Evolutionary conservation across 1,284 basidiomycete species (phyloP), one percentile per base, ranked within the genome.

Genomic region (Vanrija pseudolonga): DNA sequence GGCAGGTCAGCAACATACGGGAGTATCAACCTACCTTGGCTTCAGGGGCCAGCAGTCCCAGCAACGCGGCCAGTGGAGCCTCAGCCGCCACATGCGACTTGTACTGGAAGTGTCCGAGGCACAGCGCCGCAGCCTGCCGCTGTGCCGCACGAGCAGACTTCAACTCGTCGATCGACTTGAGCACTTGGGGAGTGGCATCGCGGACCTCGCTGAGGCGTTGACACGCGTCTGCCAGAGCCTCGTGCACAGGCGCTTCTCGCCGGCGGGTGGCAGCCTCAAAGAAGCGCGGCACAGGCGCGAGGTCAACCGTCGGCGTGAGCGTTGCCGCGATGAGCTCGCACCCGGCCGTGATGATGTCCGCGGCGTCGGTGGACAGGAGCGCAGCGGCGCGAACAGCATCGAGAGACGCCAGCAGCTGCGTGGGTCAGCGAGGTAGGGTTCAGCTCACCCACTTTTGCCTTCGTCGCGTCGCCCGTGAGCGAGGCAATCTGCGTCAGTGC

Each of bases 51-150:
- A 74, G 45, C 12, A 68, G 61, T 5, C 18, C 44, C 22, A 72
- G 46, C 7, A 73, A 59, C 0, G 65, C 67, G 4, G 51, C 39
- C 14, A 68, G 47, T 1, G 63, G 55, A 14, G 28, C 55, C 7
- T 48, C 39, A 2, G 62, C 41, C 1, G 40, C 47, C 0, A 15
- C 23, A 0, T 53, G 76, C 69, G 84, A 79, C 6, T 75, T 70
- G 41, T 90, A 96, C 66, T 85, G 81, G 36, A 91, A 73, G 32
- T 80, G 78, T 6, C 92, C 89, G 12, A 98, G 77, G n/a, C 87
- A 77, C 46, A 84, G 81, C 6, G 88, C 85, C 41, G 91, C 79
- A 65, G 86, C 86, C 72, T 93, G 90, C 65, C 91, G 86, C 63
- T 67, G 65, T 11, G 86, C 78, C 2, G 79, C 70, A 23, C 85